Evolutionary conservation across 208 protist species (phyloP), one percentile per base, ranked within the genome.

Genomic region (Acanthamoeba healyi): DNA sequence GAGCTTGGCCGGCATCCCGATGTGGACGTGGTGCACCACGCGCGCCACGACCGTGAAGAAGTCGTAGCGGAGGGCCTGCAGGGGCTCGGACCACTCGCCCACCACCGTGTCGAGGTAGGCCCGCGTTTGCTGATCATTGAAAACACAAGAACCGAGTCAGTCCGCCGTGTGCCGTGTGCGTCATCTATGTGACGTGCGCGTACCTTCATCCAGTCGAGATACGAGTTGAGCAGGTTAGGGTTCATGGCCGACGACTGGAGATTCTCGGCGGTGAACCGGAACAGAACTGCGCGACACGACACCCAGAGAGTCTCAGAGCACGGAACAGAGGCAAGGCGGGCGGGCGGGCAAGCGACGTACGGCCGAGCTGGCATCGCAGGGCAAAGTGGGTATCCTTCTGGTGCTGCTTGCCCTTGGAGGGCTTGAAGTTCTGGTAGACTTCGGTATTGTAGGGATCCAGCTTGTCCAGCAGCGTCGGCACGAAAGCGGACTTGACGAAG

Each of bases 131-230:
- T 89, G n/a, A 6, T 29, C 19, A 36, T 10, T 44, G n/a, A 72
- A 72, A 51, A 51, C 46, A 10, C 10, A 51, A 15, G 14, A 15
- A 36, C 61, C n/a, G 22, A 12, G 24, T 67, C 5, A 67, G 5
- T 36, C 19, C 29, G 9, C 14, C 24, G 34, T 12, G 24, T 82
- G 10, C 17, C 54, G 10, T 34, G 34, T 42, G 3, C 2, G 34
- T 77, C 34, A 2, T 40, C 7, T 56, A 38, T 10, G 74, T 84
- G 22, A 38, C 0, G 6, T 29, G 26, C 19, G 34, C 4, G 9
- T 63, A 89, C 81, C 81, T 89, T 89, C 54, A 89, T 89, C 81
- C 81, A 89, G 29, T 89, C 81, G 38, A 89, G 81, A 63, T 89
- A 89, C 0, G 26, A 89, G 46, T 89, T 54, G 51, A 89, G 29